Conservation (phyloP, 2,329 filamentous ascomycete species). For the Tolypocladium capitatum region DNA sequence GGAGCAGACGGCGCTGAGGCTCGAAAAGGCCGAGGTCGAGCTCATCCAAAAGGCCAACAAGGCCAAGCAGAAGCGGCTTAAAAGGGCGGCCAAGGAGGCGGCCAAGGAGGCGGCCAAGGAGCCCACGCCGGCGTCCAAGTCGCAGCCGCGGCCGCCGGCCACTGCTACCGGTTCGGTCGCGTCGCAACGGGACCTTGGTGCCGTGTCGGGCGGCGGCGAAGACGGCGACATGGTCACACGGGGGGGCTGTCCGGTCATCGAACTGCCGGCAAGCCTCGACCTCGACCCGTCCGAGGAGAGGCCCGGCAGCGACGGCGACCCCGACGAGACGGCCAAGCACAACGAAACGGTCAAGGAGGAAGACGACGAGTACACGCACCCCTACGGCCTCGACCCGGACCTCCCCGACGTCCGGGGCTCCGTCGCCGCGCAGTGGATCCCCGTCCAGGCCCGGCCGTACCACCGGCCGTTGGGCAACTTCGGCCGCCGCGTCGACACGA, state of each 20-base stretch:
- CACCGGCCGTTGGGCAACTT: conserved; percentile 56
- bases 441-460: conserved; percentile 59
- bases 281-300: background rate
- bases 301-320: background rate
- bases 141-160: background rate
- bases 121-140: background rate
- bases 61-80: conserved; percentile 44
- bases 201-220: background rate
- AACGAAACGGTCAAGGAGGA: conserved; percentile 6
- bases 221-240: background rate
- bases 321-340: background rate
- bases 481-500: conserved; percentile 86
- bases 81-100: conserved; percentile 1
- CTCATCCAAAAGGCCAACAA: conserved; percentile 69
- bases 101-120: conserved; percentile 1
- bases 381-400: conserved; percentile 19
- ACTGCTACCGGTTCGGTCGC: background rate
- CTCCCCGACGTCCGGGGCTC: conserved; percentile 29
- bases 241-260: conserved; percentile 1
- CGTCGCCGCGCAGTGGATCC: conserved; percentile 62
- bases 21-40: conserved; percentile 79
- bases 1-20: conserved; percentile 63
- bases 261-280: conserved; percentile 3
- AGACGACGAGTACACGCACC: conserved; percentile 22
- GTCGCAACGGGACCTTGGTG: conserved; percentile 3